phyloP scores from a whole-genome alignment of 2,329 filamentous ascomycete species.

The Penicillium occitanis region DNA sequence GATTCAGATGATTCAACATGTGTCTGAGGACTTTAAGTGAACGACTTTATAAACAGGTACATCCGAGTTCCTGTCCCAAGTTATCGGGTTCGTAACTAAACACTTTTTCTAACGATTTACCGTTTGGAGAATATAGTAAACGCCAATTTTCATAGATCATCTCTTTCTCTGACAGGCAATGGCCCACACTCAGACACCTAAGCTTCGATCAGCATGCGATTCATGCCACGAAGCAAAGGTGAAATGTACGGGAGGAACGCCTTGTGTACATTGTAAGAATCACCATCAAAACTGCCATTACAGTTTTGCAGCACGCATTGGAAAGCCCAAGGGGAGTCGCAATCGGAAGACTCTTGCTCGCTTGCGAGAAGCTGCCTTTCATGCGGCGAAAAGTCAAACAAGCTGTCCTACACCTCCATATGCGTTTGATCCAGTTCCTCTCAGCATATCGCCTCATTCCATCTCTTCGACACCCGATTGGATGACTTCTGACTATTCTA shows the following conservation, averaged over 20 bases:
- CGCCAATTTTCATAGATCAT: background rate
- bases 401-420: conserved; percentile 3
- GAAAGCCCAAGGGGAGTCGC: conserved; percentile 21
- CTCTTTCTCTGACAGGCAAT: background rate
- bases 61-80: background rate
- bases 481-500: conserved; percentile 8
- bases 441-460: conserved; percentile 5
- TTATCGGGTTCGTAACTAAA: background rate
- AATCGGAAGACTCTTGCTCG: conserved; percentile 22
- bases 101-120: background rate
- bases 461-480: conserved; percentile 8
- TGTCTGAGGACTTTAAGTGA: background rate
- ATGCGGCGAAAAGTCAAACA: conserved; percentile 7
- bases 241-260: conserved; percentile 19
- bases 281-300: conserved; percentile 20
- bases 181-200: conserved; percentile 19
- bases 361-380: conserved; percentile 16
- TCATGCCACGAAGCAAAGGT: conserved; percentile 22
- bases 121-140: background rate
- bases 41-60: background rate
- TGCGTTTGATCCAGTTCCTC: conserved; percentile 2
- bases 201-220: conserved; percentile 22
- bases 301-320: conserved; percentile 21
- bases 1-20: background rate
- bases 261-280: conserved; percentile 21